phyloP scores from a whole-genome alignment of 1,139 yeast genomes.

The Candida mesenterica region DNA sequence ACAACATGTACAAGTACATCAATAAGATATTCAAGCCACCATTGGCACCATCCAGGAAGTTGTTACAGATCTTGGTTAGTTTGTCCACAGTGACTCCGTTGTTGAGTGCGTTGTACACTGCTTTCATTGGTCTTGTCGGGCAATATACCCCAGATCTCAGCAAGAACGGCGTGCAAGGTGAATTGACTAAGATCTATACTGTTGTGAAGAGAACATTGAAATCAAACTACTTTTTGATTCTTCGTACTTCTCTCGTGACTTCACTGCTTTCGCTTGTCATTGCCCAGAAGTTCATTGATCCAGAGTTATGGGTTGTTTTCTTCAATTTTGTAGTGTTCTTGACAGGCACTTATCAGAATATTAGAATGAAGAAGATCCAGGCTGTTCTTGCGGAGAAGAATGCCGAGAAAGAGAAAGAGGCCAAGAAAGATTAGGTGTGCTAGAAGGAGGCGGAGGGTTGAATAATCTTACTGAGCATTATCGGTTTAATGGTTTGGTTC shows the following conservation, averaged over 20 bases:
- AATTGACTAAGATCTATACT: slow-evolving; percentile 18
- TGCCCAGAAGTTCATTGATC: slow-evolving; percentile 74
- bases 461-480: too few relatives aligned
- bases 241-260: slow-evolving; percentile 63
- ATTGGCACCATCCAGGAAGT: slow-evolving; percentile 34
- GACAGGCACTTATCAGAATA: slow-evolving; percentile 77
- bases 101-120: slow-evolving; percentile 54
- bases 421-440: too few relatives aligned
- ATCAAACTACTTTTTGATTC: slow-evolving; percentile 53
- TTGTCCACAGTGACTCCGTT: slow-evolving; percentile 65
- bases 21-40: slow-evolving; percentile 45
- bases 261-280: slow-evolving; percentile 60
- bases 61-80: slow-evolving; percentile 60
- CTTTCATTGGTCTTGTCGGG: slow-evolving; percentile 52
- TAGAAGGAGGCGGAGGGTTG: too few relatives aligned
- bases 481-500: too few relatives aligned
- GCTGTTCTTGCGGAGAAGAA: slow-evolving; percentile 11
- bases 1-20: slow-evolving; percentile 51
- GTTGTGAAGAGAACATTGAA: slow-evolving; percentile 40
- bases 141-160: slow-evolving; percentile 19
- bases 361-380: slow-evolving; percentile 52
- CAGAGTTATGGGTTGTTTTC: slow-evolving; percentile 83
- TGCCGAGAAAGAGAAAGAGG: slow-evolving; percentile 8
- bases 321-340: slow-evolving; percentile 72
- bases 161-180: slow-evolving; percentile 16